Base-by-base conservation (phyloP, 1,139 yeast genomes). In the Torulaspora globosa region DNA sequence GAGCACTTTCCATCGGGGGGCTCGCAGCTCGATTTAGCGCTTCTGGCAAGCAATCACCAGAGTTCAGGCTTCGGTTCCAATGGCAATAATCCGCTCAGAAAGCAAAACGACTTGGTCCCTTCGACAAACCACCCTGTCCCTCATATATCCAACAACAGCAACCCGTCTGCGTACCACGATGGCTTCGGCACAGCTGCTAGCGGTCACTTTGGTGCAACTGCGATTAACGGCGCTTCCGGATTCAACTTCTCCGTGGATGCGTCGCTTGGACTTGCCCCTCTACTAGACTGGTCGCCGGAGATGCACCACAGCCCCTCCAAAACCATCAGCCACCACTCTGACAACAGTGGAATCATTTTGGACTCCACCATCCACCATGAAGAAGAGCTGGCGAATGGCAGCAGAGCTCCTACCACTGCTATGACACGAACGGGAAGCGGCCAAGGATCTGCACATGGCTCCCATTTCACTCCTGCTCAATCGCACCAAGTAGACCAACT, bases 181-280 rank as follows among this genome's bases (percentile, higher is more conserved):
- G 39, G 36, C 8, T 11, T 15, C 16, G 18, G 19, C 30, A 34
- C 24, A 5, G 26, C n/a, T n/a, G 21, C 23, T 3, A 32, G 19
- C 4, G 35, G 36, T 10, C 24, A 18, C 14, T 15, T 15, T 5
- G 28, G 39, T 12, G 1, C 18, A 4, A 39, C 15, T 21, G 27
- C 23, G 12, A 43, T 39, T 21, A 30, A 28, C 8, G 38, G 39
- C 35, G 37, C 41, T 7, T 50, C 47, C 39, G 42, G 60, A 35
- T 49, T 54, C 41, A 57, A 56, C 29, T 60, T 55, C 36, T 56
- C 63, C 21, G 63, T 62, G 9, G 68, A 63, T 43, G 66, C 63
- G 6, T 62, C 67, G 1, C 49, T 63, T 21, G 67, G 68, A 2
- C 47, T 63, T 16, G 67, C 67, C 2, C 66, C 67, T 8, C 45